Conservation (phyloP, 768 basidiomycete species). For the Termitomyces heimii region DNA sequence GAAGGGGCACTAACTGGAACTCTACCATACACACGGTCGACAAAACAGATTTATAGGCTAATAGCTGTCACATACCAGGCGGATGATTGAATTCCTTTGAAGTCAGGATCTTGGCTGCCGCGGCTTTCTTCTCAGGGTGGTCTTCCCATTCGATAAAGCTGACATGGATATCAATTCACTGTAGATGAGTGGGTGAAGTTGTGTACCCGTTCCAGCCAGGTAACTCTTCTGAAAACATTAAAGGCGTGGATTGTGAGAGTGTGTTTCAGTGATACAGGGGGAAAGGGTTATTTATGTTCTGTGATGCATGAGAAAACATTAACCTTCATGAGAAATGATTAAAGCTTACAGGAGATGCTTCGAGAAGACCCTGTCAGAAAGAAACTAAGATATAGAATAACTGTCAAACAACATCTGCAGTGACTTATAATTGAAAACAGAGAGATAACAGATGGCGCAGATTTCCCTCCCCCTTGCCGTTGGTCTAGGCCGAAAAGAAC, state of each 20-base stretch:
- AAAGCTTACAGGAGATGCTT: neutral
- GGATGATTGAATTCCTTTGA: slow-evolving; percentile 31
- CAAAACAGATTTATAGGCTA: neutral
- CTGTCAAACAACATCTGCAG: neutral
- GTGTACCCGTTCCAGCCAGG: slow-evolving; percentile 33
- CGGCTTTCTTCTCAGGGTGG: slow-evolving; percentile 34
- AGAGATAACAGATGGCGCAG: neutral
- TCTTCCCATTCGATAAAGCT: slow-evolving; percentile 48
- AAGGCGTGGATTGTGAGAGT: neutral
- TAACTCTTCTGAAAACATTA: slow-evolving; percentile 31
- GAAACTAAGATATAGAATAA: neutral
- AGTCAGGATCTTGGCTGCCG: slow-evolving; percentile 33
- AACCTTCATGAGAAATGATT: neutral
- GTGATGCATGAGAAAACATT: neutral
- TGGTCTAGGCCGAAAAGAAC: neutral
- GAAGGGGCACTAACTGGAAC: slow-evolving; percentile 43
- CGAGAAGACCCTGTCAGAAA: neutral
- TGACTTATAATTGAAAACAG: neutral
- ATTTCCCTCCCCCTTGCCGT: neutral
- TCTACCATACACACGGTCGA: slow-evolving; percentile 20
- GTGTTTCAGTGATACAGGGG: neutral
- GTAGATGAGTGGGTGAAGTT: neutral
- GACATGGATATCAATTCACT: neutral
- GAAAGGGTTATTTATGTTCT: neutral
- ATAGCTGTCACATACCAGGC: slow-evolving; percentile 23